phyloP scores from a whole-genome alignment of 2,329 filamentous ascomycete genomes.

The Aschersonia sp. region DNA sequence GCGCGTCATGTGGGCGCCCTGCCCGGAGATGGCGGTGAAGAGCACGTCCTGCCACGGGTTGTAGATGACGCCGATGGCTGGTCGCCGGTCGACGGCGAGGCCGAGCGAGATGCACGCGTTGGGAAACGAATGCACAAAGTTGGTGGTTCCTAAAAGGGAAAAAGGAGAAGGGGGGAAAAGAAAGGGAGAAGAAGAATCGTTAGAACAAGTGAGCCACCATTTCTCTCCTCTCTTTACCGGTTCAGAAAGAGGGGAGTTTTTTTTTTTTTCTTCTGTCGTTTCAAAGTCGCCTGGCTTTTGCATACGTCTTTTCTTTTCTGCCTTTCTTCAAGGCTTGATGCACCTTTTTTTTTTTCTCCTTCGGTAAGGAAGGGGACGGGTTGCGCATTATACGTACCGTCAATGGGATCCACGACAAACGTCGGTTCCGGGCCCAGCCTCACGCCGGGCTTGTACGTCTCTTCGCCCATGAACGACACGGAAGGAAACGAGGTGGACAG shows the following conservation, averaged over 20 bases:
- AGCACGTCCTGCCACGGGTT: slow-evolving; percentile 60
- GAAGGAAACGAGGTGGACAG: slow-evolving; percentile 37
- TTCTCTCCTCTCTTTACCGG: too few species aligned
- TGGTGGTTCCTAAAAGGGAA: slow-evolving; percentile 38
- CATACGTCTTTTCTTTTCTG: too few species aligned
- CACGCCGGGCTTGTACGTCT: slow-evolving; percentile 57
- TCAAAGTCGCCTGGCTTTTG: too few species aligned
- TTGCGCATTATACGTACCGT: slow-evolving; percentile 29
- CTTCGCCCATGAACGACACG: slow-evolving; percentile 57
- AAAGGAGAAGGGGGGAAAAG: background rate
- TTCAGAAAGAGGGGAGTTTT: too few species aligned
- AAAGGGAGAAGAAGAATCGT: background rate
- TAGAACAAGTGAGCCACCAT: too few species aligned
- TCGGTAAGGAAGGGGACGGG: too few species aligned
- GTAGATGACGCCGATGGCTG: slow-evolving; percentile 62
- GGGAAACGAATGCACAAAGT: slow-evolving; percentile 66
- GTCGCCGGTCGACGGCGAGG: slow-evolving; percentile 45
- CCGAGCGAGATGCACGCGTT: slow-evolving; percentile 66
- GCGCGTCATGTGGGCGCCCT: slow-evolving; percentile 46
- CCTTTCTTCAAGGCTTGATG: too few species aligned
- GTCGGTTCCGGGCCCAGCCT: slow-evolving; percentile 51
- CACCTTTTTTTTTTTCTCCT: too few species aligned
- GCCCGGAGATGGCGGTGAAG: slow-evolving; percentile 53
- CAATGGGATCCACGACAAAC: slow-evolving; percentile 71
- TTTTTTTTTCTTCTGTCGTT: too few species aligned